phyloP scores from a whole-genome alignment of 345 rosid genomes.

The Lumnitzera littorea region DNA sequence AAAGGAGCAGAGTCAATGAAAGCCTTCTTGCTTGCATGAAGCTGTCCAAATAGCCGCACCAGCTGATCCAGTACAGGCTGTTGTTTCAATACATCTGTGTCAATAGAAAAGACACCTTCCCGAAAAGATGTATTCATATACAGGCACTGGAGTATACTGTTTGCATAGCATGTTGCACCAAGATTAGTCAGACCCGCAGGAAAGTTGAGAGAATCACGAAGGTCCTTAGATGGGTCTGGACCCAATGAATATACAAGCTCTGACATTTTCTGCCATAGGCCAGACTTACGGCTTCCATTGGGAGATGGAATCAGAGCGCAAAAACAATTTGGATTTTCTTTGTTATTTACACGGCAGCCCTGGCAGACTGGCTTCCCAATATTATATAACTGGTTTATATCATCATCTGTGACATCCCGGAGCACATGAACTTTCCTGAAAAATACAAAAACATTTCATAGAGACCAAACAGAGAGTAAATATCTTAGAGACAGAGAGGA shows the following conservation, averaged over 20 bases:
- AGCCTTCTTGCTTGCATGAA: slow-evolving; percentile 74
- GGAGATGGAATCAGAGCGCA: slow-evolving; percentile 79
- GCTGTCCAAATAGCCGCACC: slow-evolving; percentile 71
- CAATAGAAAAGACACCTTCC: slow-evolving; percentile 76
- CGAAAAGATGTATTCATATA: slow-evolving; percentile 84
- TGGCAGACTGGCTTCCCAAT: slow-evolving; percentile 75
- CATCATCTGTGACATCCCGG: slow-evolving; percentile 49
- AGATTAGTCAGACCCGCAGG: slow-evolving; percentile 92
- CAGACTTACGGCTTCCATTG: slow-evolving; percentile 79
- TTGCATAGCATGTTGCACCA: slow-evolving; percentile 98
- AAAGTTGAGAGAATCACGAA: slow-evolving; percentile 55
- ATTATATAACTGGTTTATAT: slow-evolving; percentile 64
- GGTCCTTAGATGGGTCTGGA: slow-evolving; percentile 57
- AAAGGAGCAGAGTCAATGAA: slow-evolving; percentile 93
- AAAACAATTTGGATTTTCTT: slow-evolving; percentile 92
- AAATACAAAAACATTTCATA: not conserved
- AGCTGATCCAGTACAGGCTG: slow-evolving; percentile 88
- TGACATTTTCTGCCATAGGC: slow-evolving; percentile 87
- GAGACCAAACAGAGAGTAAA: too few species aligned
- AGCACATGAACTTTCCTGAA: slow-evolving; percentile 68
- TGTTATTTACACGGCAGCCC: slow-evolving; percentile 87
- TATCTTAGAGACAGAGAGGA: too few species aligned
- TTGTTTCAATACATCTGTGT: slow-evolving; percentile 57
- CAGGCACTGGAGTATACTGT: slow-evolving; percentile 88
- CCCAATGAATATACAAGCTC: slow-evolving; percentile 63